These are phyloP conservation scores for Camillea tinctor DNA, from an alignment of 2,329 filamentous ascomycete genomes.

Conservation along the genomic window DNA sequence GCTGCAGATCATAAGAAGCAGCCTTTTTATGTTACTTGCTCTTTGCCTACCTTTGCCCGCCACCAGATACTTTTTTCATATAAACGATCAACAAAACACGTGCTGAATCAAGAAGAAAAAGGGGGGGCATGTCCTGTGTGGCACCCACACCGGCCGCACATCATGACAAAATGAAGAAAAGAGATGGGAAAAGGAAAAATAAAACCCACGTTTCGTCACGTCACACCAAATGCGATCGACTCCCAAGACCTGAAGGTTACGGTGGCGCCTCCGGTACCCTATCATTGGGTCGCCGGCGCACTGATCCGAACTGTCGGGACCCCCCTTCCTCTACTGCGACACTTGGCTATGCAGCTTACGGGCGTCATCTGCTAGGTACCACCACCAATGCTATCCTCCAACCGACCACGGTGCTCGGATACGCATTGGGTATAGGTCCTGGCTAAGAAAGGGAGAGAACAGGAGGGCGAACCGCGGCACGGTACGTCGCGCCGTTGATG, in stretches of 20 bases:
- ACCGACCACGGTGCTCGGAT: background rate
- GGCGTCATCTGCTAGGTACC: background rate
- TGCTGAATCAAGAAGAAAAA: background rate
- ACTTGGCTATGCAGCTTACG: background rate
- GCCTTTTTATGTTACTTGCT: background rate
- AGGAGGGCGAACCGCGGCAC: background rate
- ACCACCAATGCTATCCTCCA: background rate
- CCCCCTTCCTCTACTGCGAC: background rate
- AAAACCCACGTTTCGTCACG: background rate
- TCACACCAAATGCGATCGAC: background rate
- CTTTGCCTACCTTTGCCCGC: background rate
- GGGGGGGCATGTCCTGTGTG: no score
- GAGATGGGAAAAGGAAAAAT: background rate
- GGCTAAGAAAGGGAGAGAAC: background rate
- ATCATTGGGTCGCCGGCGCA: background rate
- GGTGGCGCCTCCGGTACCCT: background rate
- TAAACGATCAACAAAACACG: background rate
- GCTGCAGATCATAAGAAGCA: no score
- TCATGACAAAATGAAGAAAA: background rate
- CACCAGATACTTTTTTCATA: background rate
- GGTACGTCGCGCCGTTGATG: background rate
- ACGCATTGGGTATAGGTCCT: background rate
- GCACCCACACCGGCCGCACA: background rate
- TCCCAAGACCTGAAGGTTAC: background rate
- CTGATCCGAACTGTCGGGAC: background rate